phyloP scores from a whole-genome alignment of 2,329 filamentous ascomycete species.

The Chaetomium strumarium region DNA sequence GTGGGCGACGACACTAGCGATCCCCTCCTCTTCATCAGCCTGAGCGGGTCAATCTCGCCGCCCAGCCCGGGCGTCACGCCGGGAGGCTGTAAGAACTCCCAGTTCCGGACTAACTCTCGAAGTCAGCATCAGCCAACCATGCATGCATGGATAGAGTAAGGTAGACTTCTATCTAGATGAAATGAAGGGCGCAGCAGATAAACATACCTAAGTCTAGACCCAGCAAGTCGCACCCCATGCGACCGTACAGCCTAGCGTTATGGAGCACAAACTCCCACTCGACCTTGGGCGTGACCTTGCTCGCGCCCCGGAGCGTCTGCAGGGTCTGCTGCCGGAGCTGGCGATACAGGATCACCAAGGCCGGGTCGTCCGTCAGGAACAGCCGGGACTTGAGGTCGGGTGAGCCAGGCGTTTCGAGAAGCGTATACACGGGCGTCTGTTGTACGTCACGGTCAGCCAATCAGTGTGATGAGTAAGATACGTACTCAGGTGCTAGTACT shows the following conservation, averaged over 20 bases:
- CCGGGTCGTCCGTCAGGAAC: constrained; percentile 86
- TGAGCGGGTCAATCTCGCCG: constrained; percentile 56
- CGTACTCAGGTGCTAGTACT: no score
- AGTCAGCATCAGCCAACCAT: constrained; percentile 15
- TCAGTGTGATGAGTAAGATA: no score
- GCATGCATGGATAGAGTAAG: not conserved
- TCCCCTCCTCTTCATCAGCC: constrained; percentile 63
- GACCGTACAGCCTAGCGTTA: constrained; percentile 75
- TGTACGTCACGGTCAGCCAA: constrained; percentile 2
- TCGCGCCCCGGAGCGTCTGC: constrained; percentile 79
- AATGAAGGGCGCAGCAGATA: constrained; percentile 24
- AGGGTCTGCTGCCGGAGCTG: constrained; percentile 76
- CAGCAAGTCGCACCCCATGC: constrained; percentile 89
- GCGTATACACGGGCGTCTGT: constrained; percentile 69
- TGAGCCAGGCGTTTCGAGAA: constrained; percentile 63
- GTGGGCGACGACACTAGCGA: constrained; percentile 55
- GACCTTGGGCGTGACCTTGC: constrained; percentile 67
- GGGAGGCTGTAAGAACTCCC: constrained; percentile 65
- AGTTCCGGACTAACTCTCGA: constrained; percentile 58
- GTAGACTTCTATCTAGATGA: no score
- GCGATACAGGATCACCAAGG: constrained; percentile 78
- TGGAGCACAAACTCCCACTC: constrained; percentile 90
- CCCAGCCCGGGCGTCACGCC: constrained; percentile 33
- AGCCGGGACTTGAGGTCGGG: constrained; percentile 68
- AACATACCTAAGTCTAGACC: constrained; percentile 73